A percentile compares a stretch with the other conserved stretches of the same genome.
phyloP scores from a whole-genome alignment of 768 basidiomycete genomes.

The Mycena indigotica region DNA sequence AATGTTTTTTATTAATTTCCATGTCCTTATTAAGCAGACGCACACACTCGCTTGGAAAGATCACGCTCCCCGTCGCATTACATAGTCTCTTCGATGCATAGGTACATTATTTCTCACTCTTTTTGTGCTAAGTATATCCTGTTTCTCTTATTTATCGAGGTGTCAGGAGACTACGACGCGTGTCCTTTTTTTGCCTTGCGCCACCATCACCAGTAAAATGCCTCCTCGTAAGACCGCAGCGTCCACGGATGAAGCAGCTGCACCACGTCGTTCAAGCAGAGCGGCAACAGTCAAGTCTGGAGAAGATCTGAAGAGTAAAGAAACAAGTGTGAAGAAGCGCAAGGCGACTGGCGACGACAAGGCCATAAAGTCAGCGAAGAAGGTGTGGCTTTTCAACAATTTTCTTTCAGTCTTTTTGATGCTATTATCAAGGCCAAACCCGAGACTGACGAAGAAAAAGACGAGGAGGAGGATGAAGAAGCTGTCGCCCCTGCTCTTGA shows the following conservation, averaged over 20 bases:
- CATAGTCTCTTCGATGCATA: slow-evolving; percentile 13
- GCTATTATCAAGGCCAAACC: slow-evolving; percentile 36
- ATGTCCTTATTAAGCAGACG: slow-evolving; percentile 10
- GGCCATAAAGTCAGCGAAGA: slow-evolving; percentile 42
- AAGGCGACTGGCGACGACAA: slow-evolving; percentile 32
- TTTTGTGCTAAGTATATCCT: slow-evolving; percentile 8
- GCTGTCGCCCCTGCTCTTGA: slow-evolving; percentile 27
- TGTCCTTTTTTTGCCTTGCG: slow-evolving; percentile 10
- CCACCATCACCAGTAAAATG: slow-evolving; percentile 29
- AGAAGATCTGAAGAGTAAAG: slow-evolving; percentile 45
- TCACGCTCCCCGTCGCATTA: neutral
- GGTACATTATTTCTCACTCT: slow-evolving; percentile 10
- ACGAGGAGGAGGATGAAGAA: slow-evolving; percentile 22
- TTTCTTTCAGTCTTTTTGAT: slow-evolving; percentile 13
- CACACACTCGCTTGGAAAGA: slow-evolving; percentile 1
- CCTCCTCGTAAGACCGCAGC: slow-evolving; percentile 40
- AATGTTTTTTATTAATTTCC: slow-evolving; percentile 9
- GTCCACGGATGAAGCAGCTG: slow-evolving; percentile 32
- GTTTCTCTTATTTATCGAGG: slow-evolving; percentile 14
- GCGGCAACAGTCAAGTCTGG: slow-evolving; percentile 37
- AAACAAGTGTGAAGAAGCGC: slow-evolving; percentile 34
- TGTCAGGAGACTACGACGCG: neutral
- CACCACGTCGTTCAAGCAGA: slow-evolving; percentile 58
- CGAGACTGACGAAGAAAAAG: slow-evolving; percentile 28
- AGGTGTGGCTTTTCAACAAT: slow-evolving; percentile 29